A percentile compares a stretch with the other conserved stretches of the same genome.
Evolutionary conservation across 345 rosid species (phyloP).

Genomic region (Eucalyptus marginata): DNA sequence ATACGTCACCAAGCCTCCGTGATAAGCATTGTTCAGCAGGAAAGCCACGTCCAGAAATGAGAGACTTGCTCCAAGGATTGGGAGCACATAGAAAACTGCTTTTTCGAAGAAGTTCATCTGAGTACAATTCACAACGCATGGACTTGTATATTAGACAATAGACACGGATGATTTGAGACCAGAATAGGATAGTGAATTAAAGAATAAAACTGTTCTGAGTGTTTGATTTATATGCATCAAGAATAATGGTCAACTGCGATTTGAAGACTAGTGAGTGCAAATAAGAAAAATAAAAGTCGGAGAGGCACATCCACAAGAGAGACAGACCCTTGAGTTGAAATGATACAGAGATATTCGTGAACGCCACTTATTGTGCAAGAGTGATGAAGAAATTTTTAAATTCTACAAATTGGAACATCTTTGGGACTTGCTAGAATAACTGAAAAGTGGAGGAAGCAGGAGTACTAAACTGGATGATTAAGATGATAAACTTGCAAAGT

Average conservation of each 20-base stretch:
- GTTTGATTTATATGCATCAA: neutral
- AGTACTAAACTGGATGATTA: neutral
- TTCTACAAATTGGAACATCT: neutral
- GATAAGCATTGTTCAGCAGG: constrained; percentile 21
- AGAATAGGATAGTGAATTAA: neutral
- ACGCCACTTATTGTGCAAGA: neutral
- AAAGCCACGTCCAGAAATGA: constrained; percentile 44
- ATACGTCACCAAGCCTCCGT: constrained; percentile 24
- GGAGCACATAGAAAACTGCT: constrained; percentile 30
- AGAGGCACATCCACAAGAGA: neutral
- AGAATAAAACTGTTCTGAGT: neutral
- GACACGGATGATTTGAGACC: neutral
- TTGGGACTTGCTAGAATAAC: neutral
- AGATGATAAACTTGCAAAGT: neutral
- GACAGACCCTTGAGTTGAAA: neutral
- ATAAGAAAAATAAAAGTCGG: neutral
- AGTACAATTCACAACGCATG: neutral
- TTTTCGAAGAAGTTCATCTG: constrained; percentile 41
- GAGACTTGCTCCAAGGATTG: constrained; percentile 49
- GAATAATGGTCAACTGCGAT: neutral
- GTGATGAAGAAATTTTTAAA: neutral
- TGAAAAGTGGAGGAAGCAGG: neutral
- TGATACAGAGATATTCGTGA: neutral
- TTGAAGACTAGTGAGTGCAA: neutral
- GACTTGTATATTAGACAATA: neutral